These are phyloP conservation scores for Aureobasidium sp. DNA, from an alignment of 2,329 filamentous ascomycete species.

Conservation along the genomic window DNA sequence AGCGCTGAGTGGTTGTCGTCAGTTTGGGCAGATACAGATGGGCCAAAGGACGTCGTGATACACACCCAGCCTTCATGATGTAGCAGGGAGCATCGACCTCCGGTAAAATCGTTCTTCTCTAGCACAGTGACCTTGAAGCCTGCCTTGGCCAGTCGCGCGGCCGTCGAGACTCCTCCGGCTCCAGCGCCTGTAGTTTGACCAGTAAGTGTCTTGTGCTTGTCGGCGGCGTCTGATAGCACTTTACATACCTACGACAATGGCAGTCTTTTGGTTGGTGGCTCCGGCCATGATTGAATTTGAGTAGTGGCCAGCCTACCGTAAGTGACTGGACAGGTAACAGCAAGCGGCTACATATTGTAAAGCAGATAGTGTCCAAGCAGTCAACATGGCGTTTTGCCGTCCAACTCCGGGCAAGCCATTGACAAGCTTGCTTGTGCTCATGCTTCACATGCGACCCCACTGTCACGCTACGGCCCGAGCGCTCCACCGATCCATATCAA, in stretches of 20 bases:
- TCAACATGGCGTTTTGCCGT: background rate
- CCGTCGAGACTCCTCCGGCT: conserved; percentile 63
- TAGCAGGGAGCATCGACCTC: conserved; percentile 63
- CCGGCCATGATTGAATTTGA: background rate
- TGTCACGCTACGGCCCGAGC: background rate
- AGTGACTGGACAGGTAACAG: background rate
- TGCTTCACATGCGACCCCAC: conserved; percentile 1
- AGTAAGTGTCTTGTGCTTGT: conserved; percentile 12
- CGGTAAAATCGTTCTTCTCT: conserved; percentile 70
- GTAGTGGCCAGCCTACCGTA: background rate
- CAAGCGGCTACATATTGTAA: conserved; percentile 5
- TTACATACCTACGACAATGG: conserved; percentile 47
- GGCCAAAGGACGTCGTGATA: background rate
- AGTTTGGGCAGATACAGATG: background rate
- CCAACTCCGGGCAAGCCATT: background rate
- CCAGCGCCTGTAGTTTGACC: conserved; percentile 50
- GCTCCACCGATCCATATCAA: background rate
- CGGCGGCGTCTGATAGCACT: background rate
- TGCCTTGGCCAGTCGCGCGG: conserved; percentile 63
- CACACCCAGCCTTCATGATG: conserved; percentile 46
- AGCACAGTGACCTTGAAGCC: conserved; percentile 67
- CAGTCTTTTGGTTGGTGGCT: conserved; percentile 35
- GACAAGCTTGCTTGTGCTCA: background rate
- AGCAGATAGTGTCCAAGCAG: conserved; percentile 7
- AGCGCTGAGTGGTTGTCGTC: conserved; percentile 40